Conservation (phyloP, 768 basidiomycete species). For the Boletus bicolor region DNA sequence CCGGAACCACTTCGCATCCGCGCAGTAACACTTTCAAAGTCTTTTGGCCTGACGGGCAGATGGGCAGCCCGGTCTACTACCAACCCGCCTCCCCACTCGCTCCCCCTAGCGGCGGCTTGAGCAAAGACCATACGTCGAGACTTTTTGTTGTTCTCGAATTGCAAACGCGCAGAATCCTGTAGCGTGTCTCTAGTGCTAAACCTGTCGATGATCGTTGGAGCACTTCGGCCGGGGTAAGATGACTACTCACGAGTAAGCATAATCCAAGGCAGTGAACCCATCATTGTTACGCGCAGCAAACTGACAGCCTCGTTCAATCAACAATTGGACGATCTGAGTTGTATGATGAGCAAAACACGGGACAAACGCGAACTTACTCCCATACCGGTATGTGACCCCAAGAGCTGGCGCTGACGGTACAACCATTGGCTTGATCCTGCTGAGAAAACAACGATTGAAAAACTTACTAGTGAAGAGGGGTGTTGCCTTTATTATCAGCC, state of each 20-base stretch:
- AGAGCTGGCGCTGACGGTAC: slow-evolving; percentile 64
- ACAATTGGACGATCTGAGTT: slow-evolving; percentile 69
- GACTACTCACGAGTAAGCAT: slow-evolving; percentile 57
- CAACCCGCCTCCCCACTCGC: slow-evolving; percentile 51
- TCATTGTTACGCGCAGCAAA: slow-evolving; percentile 82
- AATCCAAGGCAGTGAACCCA: slow-evolving; percentile 90
- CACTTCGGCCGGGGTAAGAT: neutral
- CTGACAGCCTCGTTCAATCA: slow-evolving; percentile 88
- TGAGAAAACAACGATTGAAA: neutral
- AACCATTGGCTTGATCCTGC: slow-evolving; percentile 6
- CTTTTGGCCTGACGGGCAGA: slow-evolving; percentile 45
- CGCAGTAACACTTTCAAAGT: slow-evolving; percentile 37
- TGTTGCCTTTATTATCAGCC: slow-evolving; percentile 89
- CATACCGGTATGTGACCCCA: slow-evolving; percentile 82
- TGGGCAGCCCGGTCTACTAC: slow-evolving; percentile 44
- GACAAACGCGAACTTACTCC: slow-evolving; percentile 9
- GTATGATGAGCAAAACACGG: slow-evolving; percentile 9
- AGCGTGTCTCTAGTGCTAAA: slow-evolving; percentile 73
- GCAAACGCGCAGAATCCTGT: slow-evolving; percentile 74
- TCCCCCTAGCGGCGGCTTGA: slow-evolving; percentile 66
- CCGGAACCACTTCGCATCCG: slow-evolving; percentile 81
- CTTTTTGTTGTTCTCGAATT: slow-evolving; percentile 79
- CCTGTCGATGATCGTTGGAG: slow-evolving; percentile 35
- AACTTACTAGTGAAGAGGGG: slow-evolving; percentile 87
- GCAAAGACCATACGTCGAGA: slow-evolving; percentile 67